Conservation (phyloP, 371 early-diverging fungal genomes). For the Mucor irregularis region DNA sequence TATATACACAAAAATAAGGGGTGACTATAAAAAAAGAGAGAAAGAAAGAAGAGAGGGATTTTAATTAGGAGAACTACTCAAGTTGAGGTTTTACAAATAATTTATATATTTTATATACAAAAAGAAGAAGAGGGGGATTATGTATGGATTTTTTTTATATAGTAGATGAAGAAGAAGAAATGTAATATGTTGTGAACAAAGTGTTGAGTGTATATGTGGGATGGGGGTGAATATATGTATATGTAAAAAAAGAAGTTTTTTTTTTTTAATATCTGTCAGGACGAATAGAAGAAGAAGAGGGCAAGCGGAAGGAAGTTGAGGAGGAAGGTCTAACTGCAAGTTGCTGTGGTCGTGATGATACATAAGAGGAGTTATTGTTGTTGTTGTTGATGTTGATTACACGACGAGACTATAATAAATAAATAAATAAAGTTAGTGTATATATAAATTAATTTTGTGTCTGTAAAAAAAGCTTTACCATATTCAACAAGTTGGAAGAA, state of each 20-base stretch:
- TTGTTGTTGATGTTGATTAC: slow-evolving; percentile 6
- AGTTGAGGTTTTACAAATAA: too few relatives aligned
- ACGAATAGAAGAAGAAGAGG: background rate
- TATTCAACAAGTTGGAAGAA: slow-evolving; percentile 2
- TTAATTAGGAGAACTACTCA: background rate
- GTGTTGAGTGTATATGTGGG: background rate
- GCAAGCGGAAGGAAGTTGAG: slow-evolving; percentile 4
- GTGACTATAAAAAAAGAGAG: background rate
- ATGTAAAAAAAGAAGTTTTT: background rate
- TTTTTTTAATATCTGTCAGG: slow-evolving; percentile 5
- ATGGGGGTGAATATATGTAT: background rate
- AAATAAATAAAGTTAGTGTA: background rate
- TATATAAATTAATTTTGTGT: background rate
- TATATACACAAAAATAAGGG: background rate
- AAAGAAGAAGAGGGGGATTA: background rate
- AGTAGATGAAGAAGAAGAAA: too few relatives aligned
- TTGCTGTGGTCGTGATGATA: slow-evolving; percentile 22
- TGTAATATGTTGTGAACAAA: too few relatives aligned
- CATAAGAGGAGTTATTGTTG: slow-evolving; percentile 11
- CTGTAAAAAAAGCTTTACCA: slow-evolving; percentile 2
- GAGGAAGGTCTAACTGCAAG: slow-evolving; percentile 20
- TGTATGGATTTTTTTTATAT: too few relatives aligned
- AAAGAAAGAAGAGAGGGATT: background rate
- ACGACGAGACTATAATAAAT: slow-evolving; percentile 26
- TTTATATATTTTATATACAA: background rate